These are phyloP conservation scores for Phylloporus sp. DNA, from an alignment of 768 basidiomycete genomes.

Conservation along the genomic window DNA sequence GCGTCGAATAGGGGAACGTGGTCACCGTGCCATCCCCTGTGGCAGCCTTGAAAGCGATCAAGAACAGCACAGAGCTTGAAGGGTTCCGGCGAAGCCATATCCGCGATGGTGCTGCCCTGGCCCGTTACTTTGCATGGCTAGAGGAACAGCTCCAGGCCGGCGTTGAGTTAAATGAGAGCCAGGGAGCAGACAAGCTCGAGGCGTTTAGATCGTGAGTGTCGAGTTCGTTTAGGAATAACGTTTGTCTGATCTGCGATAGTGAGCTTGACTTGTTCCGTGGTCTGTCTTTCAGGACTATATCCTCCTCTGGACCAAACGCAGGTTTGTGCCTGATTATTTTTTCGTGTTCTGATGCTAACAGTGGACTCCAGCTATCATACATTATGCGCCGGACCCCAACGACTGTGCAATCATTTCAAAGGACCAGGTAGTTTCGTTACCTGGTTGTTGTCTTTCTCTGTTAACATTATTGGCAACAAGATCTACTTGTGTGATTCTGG, in stretches of 20 bases:
- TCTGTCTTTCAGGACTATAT: constrained; percentile 89
- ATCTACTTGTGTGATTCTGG: constrained; percentile 87
- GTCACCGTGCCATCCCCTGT: constrained; percentile 66
- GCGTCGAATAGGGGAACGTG: constrained; percentile 49
- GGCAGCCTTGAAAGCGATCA: constrained; percentile 75
- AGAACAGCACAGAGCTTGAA: constrained; percentile 76
- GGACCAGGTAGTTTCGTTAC: constrained; percentile 50
- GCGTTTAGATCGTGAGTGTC: constrained; percentile 72
- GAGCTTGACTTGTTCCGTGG: constrained; percentile 80
- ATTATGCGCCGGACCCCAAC: constrained; percentile 78
- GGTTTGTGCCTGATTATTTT: constrained; percentile 43
- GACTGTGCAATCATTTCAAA: constrained; percentile 72
- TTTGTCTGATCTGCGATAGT: constrained; percentile 35
- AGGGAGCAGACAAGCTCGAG: constrained; percentile 77
- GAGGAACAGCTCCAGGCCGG: constrained; percentile 75
- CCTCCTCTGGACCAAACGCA: constrained; percentile 87
- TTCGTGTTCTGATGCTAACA: neutral
- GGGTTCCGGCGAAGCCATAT: constrained; percentile 89
- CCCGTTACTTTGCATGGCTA: constrained; percentile 91
- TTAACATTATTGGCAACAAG: constrained; percentile 42
- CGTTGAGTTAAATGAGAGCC: constrained; percentile 65
- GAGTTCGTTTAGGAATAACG: neutral
- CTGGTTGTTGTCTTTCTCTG: neutral
- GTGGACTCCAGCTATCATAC: constrained; percentile 70
- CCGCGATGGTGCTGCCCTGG: constrained; percentile 84